These are phyloP conservation scores for Saccharomycopsis schoenii DNA, from an alignment of 805 yeast genomes.

Conservation along the genomic window DNA sequence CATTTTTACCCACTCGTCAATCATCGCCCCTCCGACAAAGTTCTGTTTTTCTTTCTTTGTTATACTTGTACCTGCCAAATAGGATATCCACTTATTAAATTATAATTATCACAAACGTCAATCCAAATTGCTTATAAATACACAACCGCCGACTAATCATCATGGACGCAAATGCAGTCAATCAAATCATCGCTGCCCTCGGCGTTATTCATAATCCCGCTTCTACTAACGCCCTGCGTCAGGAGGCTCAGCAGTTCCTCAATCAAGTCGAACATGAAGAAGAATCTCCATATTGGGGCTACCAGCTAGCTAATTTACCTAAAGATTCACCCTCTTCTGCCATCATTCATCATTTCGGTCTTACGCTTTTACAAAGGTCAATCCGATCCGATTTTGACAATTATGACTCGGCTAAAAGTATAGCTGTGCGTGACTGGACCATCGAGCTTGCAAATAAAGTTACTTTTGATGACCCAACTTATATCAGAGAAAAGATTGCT, in stretches of 20 bases:
- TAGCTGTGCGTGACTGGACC: slow-evolving; percentile 75
- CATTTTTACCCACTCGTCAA: background rate
- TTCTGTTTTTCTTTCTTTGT: background rate
- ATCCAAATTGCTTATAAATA: too few species aligned
- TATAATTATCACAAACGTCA: too few species aligned
- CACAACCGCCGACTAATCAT: background rate
- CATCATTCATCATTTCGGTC: slow-evolving; percentile 83
- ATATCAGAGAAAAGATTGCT: slow-evolving; percentile 80
- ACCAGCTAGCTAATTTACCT: slow-evolving; percentile 50
- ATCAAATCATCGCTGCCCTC: slow-evolving; percentile 69
- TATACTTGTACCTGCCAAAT: background rate
- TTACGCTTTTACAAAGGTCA: slow-evolving; percentile 67
- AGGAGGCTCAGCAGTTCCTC: slow-evolving; percentile 53
- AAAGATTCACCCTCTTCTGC: slow-evolving; percentile 31
- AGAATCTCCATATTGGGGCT: slow-evolving; percentile 90
- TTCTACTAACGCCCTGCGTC: slow-evolving; percentile 47
- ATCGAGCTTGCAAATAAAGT: slow-evolving; percentile 63
- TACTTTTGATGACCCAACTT: slow-evolving; percentile 69
- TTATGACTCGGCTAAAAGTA: slow-evolving; percentile 43
- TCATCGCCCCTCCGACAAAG: background rate
- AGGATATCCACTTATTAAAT: background rate
- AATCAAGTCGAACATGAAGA: slow-evolving; percentile 68
- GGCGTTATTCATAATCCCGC: slow-evolving; percentile 61
- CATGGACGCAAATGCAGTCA: slow-evolving; percentile 61
- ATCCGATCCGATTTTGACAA: slow-evolving; percentile 49